Evolutionary conservation across 495 filamentous ascomycete genomes (phyloP).

Genomic region (Neurospora sp.): DNA sequence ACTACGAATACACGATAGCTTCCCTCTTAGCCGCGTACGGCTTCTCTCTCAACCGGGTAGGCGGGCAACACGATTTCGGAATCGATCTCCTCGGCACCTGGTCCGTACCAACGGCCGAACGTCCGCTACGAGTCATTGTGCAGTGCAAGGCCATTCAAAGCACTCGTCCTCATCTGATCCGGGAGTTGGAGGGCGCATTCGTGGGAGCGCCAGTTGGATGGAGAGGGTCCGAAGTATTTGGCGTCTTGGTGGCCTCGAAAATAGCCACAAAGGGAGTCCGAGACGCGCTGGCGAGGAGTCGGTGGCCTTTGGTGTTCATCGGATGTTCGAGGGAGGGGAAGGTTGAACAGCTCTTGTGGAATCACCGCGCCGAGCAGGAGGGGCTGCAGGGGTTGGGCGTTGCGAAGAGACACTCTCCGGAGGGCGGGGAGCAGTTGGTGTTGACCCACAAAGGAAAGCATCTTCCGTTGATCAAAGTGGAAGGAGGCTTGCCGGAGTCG

Average conservation of each 20-base stretch:
- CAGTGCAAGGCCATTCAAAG: slow-evolving; percentile 70
- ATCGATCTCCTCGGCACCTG: slow-evolving; percentile 82
- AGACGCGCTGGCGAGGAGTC: slow-evolving; percentile 55
- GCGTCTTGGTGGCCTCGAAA: slow-evolving; percentile 45
- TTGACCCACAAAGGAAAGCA: slow-evolving; percentile 51
- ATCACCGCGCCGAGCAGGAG: slow-evolving; percentile 47
- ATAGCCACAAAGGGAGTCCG: slow-evolving; percentile 45
- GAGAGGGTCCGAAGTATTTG: slow-evolving; percentile 49
- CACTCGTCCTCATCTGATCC: slow-evolving; percentile 53
- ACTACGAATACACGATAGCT: slow-evolving; percentile 63
- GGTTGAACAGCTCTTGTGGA: slow-evolving; percentile 62
- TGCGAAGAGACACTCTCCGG: slow-evolving; percentile 37
- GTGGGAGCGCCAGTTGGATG: slow-evolving; percentile 58
- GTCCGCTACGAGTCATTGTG: slow-evolving; percentile 53
- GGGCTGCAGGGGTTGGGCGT: slow-evolving; percentile 58
- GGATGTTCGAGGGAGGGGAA: slow-evolving; percentile 38
- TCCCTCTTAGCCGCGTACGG: slow-evolving; percentile 48
- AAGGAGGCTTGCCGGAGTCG: neutral
- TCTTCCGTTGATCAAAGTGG: slow-evolving; percentile 5
- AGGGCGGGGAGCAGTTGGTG: slow-evolving; percentile 22
- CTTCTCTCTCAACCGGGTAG: slow-evolving; percentile 61
- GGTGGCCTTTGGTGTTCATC: slow-evolving; percentile 53
- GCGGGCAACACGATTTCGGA: slow-evolving; percentile 64
- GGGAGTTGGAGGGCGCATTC: slow-evolving; percentile 81
- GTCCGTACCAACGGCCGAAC: slow-evolving; percentile 34